Evolutionary conservation across 2,329 filamentous ascomycete species (phyloP), one percentile per base, ranked within the genome.

Genomic region (Penicillium hordei): DNA sequence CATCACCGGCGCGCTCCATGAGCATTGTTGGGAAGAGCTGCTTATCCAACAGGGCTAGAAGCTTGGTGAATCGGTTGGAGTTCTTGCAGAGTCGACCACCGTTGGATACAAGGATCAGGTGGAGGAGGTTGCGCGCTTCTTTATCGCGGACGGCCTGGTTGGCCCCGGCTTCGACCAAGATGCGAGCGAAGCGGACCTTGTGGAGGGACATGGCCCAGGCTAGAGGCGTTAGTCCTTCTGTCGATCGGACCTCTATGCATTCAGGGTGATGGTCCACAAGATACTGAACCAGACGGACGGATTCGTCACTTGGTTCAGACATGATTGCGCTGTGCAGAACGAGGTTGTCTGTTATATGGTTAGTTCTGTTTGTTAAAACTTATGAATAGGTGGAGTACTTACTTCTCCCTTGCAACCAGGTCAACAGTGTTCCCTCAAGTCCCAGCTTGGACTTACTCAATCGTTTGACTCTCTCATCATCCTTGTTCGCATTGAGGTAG

Each of bases 281-380:
- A 63, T 90, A 90, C 55, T 86, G 78, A 36, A 94, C 78, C 5
- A 91, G 71, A 33, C 78, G 76, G 19, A 81, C 74, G 0, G 84
- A 79, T 4, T 80, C 76, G 9, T 68, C 68, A 5, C 58, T 68
- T 52, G 72, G 61, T 19, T 71, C 60, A 21, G 79, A 79, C 67
- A 86, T 69, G 6, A 91, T 77, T 1, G 85, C 87, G 60, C 83
- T 86, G 68, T 92, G 89, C 2, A 93, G 82, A 10, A 85, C 81
- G 42, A 89, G 75, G 52, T 75, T 63, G 46, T 68, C 73, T 75
- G 43, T 48, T n/a, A 23, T 19, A 12, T 15, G 19, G 50, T 52
- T 19, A 60, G 45, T 25, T 7, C 19, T 12, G 8, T n/a, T 19
- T 7, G 8, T 12, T 8, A 6, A 12, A 17, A 3, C 12, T 4